Base-by-base conservation (phyloP, 257 asterid genomes). In the Solanum piurae region DNA sequence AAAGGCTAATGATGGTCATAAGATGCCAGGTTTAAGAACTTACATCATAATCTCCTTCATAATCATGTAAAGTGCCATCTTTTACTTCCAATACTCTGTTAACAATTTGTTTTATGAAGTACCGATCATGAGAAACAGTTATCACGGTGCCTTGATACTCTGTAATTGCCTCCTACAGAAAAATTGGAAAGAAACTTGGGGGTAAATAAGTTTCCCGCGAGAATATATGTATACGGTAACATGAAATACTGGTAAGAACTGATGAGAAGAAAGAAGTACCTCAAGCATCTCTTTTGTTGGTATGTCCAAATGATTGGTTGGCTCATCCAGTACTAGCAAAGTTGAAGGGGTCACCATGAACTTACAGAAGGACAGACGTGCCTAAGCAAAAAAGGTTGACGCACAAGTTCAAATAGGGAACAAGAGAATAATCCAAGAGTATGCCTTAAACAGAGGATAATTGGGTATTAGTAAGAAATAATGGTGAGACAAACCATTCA, bases 231-330 rank as follows among this genome's bases (percentile, higher is more conserved):
- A 86, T 31, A 58, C 14, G 73, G n/a, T 38, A 72, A 27, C 66
- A 52, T 14, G 40, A 9, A 58, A 25, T 20, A 85, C n/a, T 37
- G 82, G 29, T 82, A 82, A 16, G 86, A 12, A 20, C 44, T 62
- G 85, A 34, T 58, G 77, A 87, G 75, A 44, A 77, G 62, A 88
- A 88, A n/a, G 42, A 13, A 87, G 46, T 90, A 95, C 99, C 98
- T 97, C 99, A 36, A 97, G 99, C 99, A 97, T 97, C 93, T 97
- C 99, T 92, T 97, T 97, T 7, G 99, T 94, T 31, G 99, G 98
- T 86, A 97, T 95, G 89, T 97, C 99, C 91, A 97, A 90, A 90
- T 97, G 99, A 93, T 97, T 97, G 44, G 99, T 97, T 77, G 99
- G 99, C 90, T 97, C 99, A 49, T 97, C 99, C 92, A 97, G 88